A percentile compares a stretch with the other conserved stretches of the same genome.
phyloP scores from a whole-genome alignment of 1,284 basidiomycete genomes.

The Puccinia hordei region DNA sequence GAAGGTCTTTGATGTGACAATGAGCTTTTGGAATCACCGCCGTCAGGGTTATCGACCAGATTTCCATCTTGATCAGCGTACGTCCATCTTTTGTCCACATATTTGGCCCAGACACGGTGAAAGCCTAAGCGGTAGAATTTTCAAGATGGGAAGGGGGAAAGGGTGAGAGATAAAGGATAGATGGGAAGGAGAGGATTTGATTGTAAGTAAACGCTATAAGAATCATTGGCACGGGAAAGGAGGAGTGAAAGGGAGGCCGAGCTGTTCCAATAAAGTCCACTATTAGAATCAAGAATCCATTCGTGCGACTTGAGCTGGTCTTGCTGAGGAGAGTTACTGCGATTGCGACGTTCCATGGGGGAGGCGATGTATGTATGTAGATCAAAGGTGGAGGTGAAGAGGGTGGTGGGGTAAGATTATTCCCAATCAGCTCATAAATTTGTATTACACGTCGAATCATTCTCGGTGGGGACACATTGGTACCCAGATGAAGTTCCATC shows the following conservation, averaged over 20 bases:
- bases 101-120: slow-evolving; percentile 44
- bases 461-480: no score
- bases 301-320: no score
- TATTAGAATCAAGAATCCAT: no score
- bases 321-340: no score
- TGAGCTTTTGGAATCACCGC: not conserved
- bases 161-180: not conserved
- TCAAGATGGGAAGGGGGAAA: not conserved
- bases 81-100: slow-evolving; percentile 23
- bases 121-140: slow-evolving; percentile 1
- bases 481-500: no score
- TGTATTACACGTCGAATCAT: no score
- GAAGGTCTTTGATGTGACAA: not conserved
- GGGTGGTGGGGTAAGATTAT: no score
- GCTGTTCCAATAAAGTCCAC: no score
- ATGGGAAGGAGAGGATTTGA: not conserved
- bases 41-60: not conserved
- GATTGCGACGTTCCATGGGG: no score
- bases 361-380: no score
- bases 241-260: slow-evolving; percentile 37
- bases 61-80: slow-evolving; percentile 47
- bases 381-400: no score
- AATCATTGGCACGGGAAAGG: not conserved
- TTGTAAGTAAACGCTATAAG: slow-evolving; percentile 22
- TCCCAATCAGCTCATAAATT: no score